Evolutionary conservation across 108 stramenopile species (phyloP).

Genomic region (Thalassiosira profunda): DNA sequence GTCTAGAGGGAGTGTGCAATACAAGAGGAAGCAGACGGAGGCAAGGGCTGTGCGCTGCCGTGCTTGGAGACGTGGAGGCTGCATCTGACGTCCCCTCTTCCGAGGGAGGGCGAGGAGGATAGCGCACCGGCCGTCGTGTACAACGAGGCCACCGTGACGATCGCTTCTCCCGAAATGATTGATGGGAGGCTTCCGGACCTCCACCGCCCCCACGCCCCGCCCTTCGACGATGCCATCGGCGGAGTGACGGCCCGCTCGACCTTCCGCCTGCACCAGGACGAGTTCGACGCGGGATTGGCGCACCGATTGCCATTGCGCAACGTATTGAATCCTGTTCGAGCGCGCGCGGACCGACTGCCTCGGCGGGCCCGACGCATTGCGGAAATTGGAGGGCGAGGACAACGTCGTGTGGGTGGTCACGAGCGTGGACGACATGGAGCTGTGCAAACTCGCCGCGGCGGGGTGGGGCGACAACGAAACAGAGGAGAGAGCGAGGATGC

Average conservation of each 20-base stretch:
- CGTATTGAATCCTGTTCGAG: constrained; percentile 76
- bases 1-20: constrained; percentile 10
- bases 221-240: too few relatives aligned
- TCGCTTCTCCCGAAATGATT: constrained; percentile 20
- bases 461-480: constrained; percentile 16
- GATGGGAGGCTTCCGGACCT: too few relatives aligned
- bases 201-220: constrained; percentile 3
- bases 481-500: too few relatives aligned
- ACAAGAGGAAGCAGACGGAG: neutral
- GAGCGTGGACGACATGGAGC: constrained; percentile 45
- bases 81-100: constrained; percentile 30
- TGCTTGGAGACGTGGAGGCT: constrained; percentile 56
- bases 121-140: constrained; percentile 29
- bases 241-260: constrained; percentile 5
- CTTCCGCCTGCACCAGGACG: constrained; percentile 62
- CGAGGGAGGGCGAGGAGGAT: constrained; percentile 7
- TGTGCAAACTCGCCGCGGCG: constrained; percentile 7
- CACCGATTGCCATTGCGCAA: constrained; percentile 59
- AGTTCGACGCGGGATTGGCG: constrained; percentile 55
- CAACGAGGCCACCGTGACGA: constrained; percentile 49
- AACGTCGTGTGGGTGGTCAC: constrained; percentile 71
- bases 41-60: neutral
- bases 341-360: constrained; percentile 62
- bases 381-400: constrained; percentile 52
- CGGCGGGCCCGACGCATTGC: constrained; percentile 62